Percentiles rank a stretch among this genome's conserved stretches.
phyloP scores from a whole-genome alignment of 1,139 yeast genomes.

The Blastobotrys persicus region DNA sequence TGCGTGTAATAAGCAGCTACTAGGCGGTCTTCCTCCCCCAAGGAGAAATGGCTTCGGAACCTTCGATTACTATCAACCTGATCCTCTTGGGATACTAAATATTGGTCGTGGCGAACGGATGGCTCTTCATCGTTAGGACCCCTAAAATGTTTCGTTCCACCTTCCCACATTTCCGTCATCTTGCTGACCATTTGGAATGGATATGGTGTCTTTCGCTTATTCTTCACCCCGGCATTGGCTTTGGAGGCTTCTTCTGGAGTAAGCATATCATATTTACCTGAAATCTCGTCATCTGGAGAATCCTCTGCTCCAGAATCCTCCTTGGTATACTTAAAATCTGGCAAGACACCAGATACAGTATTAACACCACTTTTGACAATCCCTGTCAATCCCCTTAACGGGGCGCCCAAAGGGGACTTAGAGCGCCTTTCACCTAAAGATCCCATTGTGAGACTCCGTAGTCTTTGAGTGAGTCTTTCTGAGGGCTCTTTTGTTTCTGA shows the following conservation, averaged over 20 bases:
- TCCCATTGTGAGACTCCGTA: conserved; percentile 3
- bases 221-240: neutral
- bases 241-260: conserved; percentile 1
- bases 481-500: neutral
- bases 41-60: conserved; percentile 64
- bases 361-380: neutral
- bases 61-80: conserved; percentile 49
- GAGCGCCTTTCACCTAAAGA: neutral
- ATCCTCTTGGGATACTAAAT: conserved; percentile 47
- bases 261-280: conserved; percentile 13
- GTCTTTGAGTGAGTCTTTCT: neutral
- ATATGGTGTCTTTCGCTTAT: conserved; percentile 10
- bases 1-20: conserved; percentile 72
- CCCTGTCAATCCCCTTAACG: neutral
- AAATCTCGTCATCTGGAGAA: neutral
- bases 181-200: conserved; percentile 32
- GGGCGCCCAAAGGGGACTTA: neutral
- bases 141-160: conserved; percentile 61
- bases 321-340: neutral
- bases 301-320: neutral
- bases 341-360: neutral
- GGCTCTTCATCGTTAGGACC: conserved; percentile 31
- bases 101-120: conserved; percentile 41
- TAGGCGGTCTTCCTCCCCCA: conserved; percentile 51
- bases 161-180: conserved; percentile 59